Percentiles rank a stretch among this genome's conserved stretches.
phyloP scores from a whole-genome alignment of 2,329 filamentous ascomycete genomes.

The Metarhizium anisopliae region DNA sequence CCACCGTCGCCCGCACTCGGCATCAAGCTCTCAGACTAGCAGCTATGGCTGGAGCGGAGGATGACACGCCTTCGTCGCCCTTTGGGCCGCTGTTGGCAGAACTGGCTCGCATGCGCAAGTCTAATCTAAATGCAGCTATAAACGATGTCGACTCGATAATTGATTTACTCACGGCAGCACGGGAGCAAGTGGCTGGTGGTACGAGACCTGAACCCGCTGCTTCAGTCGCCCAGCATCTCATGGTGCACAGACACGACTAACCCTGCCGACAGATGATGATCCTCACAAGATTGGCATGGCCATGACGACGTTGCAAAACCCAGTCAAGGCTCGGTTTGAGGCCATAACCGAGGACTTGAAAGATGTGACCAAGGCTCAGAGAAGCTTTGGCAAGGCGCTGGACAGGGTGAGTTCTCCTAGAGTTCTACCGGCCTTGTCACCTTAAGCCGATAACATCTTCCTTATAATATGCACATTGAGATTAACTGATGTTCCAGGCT shows the following conservation, averaged over 20 bases:
- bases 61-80: slow-evolving; percentile 31
- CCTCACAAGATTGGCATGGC: slow-evolving; percentile 58
- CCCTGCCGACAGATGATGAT: slow-evolving; percentile 20
- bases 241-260: slow-evolving; percentile 10
- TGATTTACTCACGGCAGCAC: slow-evolving; percentile 62
- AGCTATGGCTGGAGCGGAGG: slow-evolving; percentile 25
- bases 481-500: slow-evolving; percentile 16
- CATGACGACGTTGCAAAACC: slow-evolving; percentile 77
- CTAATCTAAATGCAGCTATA: slow-evolving; percentile 60
- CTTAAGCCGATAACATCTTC: not conserved
- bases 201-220: slow-evolving; percentile 12
- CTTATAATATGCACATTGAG: slow-evolving; percentile 9
- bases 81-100: slow-evolving; percentile 59
- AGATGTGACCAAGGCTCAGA: slow-evolving; percentile 72
- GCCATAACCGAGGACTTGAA: slow-evolving; percentile 72
- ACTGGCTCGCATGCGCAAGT: slow-evolving; percentile 61
- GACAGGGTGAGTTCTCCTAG: slow-evolving; percentile 54
- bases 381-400: slow-evolving; percentile 74
- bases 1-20: not conserved
- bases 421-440: not conserved
- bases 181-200: slow-evolving; percentile 67
- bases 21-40: not conserved
- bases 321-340: slow-evolving; percentile 73
- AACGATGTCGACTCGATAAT: slow-evolving; percentile 78
- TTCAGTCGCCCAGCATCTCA: not conserved